Base-by-base conservation (phyloP, 164 flowering plant genomes). In the Magnolia sinica region DNA sequence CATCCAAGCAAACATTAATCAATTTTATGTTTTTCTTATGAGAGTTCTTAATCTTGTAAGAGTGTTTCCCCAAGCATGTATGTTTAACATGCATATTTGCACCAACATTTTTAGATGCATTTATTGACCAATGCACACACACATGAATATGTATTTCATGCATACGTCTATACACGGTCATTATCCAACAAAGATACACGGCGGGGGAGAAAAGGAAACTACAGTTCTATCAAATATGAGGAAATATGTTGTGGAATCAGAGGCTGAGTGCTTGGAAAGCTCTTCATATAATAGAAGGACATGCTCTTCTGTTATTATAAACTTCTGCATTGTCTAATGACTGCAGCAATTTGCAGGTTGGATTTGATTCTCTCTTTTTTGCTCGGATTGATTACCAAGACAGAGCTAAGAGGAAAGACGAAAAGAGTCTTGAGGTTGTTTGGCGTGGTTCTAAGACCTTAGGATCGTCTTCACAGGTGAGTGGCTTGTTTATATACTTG, bases 341-440 rank as follows among this genome's bases (percentile, higher is more conserved):
- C 16, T 16, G 20, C 63, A 9, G 7, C 7, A 11, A 31, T 50
- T 37, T 73, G 76, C 76, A 93, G 98, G 87, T 93, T 75, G 98
- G 98, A 51, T 93, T 93, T 78, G 98, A 93, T 75, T 89, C 98
- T 63, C 82, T 93, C n/a, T 91, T 85, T 81, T 93, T 91, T 80
- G 98, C 87, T n/a, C 87, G 98, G 75, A 91, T 93, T 72, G 98
- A 93, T 83, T 93, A 91, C 82, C 98, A 93, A 91, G 99, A 96
- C 76, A 82, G 96, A 83, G 91, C 87, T 50, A 91, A 89, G 84
- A 79, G 99, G 68, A 84, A 86, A 74, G 79, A 72, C 64, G 90
- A 93, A 14, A 95, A 92, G 84, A 91, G 76, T 73, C 97, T 93
- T 74, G 99, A 95, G 84, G 86, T 92, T 83, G 79, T 95, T 23